Conservation (phyloP, 2,329 filamentous ascomycete genomes). For the Hypoxylon sp. region DNA sequence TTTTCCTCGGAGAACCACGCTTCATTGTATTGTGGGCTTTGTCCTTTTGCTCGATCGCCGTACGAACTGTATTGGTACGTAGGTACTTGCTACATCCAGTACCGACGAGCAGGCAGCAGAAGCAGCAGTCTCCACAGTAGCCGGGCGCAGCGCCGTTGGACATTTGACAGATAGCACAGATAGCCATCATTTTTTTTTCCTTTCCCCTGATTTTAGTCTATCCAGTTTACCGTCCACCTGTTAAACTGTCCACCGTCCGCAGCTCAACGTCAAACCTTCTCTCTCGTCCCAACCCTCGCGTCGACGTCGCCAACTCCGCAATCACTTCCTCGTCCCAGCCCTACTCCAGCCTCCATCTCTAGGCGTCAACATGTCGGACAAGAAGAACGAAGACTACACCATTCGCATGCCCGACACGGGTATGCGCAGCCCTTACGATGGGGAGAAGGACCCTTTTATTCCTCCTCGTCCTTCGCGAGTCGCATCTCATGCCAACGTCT, state of each 20-base stretch:
- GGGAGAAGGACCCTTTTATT: constrained; percentile 62
- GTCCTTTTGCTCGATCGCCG: no score
- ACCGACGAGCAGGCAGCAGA: no score
- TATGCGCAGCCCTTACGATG: constrained; percentile 55
- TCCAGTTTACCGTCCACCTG: neutral
- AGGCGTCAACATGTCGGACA: constrained; percentile 74
- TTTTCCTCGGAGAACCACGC: neutral
- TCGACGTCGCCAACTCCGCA: constrained; percentile 19
- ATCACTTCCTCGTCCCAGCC: neutral
- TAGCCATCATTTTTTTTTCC: constrained; percentile 20
- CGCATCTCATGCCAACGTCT: constrained; percentile 49
- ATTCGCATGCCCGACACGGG: constrained; percentile 73
- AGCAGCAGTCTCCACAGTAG: constrained; percentile 23
- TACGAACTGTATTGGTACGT: no score
- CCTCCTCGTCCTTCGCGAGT: constrained; percentile 47
- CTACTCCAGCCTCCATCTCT: neutral
- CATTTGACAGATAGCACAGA: constrained; percentile 23
- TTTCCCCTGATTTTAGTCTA: constrained; percentile 27
- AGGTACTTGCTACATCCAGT: no score
- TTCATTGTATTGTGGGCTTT: neutral
- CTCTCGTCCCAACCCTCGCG: constrained; percentile 18
- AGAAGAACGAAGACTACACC: constrained; percentile 84
- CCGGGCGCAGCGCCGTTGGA: constrained; percentile 24
- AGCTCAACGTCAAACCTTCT: constrained; percentile 12
- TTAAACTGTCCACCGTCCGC: neutral